A percentile compares a stretch with the other conserved stretches of the same genome.
These are phyloP conservation scores for Polytrichum formosum DNA, from an alignment of 225 moss, liverwort and hornwort species.

Conservation along the genomic window DNA sequence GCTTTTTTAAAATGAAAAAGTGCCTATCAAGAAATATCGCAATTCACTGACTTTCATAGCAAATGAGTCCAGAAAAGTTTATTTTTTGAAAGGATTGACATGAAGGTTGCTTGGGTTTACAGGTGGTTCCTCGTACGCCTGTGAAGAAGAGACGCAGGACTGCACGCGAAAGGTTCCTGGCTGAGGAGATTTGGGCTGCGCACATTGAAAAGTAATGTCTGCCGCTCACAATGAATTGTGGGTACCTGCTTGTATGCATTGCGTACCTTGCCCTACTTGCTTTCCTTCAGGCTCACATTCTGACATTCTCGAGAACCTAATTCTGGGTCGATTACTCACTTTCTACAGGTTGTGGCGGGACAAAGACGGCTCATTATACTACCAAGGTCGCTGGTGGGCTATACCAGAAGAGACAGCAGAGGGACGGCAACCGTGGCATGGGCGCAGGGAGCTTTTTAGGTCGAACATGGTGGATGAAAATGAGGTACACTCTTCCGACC, in stretches of 20 bases:
- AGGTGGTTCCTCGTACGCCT: constrained; percentile 23
- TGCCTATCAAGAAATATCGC: too few species aligned
- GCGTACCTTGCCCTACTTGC: background rate
- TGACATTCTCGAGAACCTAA: background rate
- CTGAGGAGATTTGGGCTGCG: constrained; percentile 70
- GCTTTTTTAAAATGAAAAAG: too few species aligned
- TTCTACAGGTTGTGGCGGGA: constrained; percentile 68
- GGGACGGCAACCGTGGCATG: constrained; percentile 82
- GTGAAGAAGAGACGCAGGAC: constrained; percentile 58
- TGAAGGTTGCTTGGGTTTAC: constrained; percentile 1
- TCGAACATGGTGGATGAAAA: constrained; percentile 70
- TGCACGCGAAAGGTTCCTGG: constrained; percentile 75
- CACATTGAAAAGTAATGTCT: constrained; percentile 70
- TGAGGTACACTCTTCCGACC: constrained; percentile 42
- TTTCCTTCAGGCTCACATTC: background rate
- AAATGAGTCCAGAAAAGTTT: too few species aligned
- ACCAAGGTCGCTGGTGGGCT: constrained; percentile 75
- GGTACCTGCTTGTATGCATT: too few species aligned
- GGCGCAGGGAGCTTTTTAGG: constrained; percentile 81
- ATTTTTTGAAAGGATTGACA: too few species aligned
- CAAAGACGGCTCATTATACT: constrained; percentile 47
- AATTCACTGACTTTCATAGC: too few species aligned
- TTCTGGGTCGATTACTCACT: background rate
- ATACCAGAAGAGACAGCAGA: constrained; percentile 76
- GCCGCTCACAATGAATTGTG: too few species aligned